phyloP scores from a whole-genome alignment of 768 basidiomycete species.

The Termitomyces sp. region DNA sequence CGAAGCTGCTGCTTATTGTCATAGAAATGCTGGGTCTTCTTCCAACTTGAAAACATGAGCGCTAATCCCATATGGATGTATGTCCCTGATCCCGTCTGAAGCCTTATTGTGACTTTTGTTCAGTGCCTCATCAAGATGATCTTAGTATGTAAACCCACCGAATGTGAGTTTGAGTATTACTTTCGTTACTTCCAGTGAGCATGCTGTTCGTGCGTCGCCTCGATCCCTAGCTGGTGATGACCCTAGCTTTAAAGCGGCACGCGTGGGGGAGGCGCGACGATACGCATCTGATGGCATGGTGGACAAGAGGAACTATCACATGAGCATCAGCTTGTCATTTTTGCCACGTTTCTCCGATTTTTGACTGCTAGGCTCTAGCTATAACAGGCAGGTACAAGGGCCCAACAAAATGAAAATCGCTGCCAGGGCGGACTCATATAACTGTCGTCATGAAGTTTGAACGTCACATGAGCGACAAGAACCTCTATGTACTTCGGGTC shows the following conservation, averaged over 20 bases:
- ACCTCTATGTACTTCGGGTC: too few species aligned
- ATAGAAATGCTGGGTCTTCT: slow-evolving; percentile 12
- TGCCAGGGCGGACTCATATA: not conserved
- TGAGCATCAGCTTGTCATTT: not conserved
- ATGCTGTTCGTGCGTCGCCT: not conserved
- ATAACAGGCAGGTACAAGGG: not conserved
- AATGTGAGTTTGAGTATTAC: slow-evolving; percentile 14
- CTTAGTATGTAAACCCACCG: slow-evolving; percentile 10
- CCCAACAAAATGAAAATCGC: not conserved
- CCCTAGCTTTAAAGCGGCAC: not conserved
- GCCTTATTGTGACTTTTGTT: slow-evolving; percentile 37
- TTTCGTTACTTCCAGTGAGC: slow-evolving; percentile 8
- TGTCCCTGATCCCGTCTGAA: slow-evolving; percentile 37
- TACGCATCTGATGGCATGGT: not conserved
- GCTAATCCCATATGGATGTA: slow-evolving; percentile 20
- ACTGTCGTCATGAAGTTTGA: too few species aligned
- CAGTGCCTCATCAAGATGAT: slow-evolving; percentile 13
- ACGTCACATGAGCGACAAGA: too few species aligned
- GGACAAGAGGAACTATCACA: not conserved
- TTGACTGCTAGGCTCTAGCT: too few species aligned
- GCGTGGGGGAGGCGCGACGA: not conserved
- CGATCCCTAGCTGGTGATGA: not conserved
- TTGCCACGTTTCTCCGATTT: too few species aligned
- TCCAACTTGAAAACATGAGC: slow-evolving; percentile 13
- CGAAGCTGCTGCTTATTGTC: slow-evolving; percentile 24